Conservation (phyloP, 2,329 filamentous ascomycete species). For the Penicillium sp. region DNA sequence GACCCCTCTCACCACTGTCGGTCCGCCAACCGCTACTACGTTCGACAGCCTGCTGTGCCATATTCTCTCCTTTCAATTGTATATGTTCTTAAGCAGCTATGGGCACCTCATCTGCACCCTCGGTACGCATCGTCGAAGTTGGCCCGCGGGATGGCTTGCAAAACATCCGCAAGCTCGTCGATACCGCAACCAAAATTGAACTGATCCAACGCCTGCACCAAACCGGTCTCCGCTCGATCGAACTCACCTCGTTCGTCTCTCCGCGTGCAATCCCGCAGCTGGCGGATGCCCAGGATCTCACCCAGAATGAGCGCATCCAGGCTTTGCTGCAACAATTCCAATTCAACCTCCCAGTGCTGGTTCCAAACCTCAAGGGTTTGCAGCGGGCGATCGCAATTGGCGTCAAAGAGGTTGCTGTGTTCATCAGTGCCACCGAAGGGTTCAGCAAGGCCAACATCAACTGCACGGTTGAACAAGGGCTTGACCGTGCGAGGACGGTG, state of each 20-base stretch:
- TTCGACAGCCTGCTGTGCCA: background rate
- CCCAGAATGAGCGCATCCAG: slow-evolving; percentile 22
- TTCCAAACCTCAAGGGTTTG: slow-evolving; percentile 48
- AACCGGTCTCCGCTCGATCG: slow-evolving; percentile 74
- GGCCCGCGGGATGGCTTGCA: slow-evolving; percentile 86
- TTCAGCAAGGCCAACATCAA: slow-evolving; percentile 51
- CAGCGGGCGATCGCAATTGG: slow-evolving; percentile 61
- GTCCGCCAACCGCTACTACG: background rate
- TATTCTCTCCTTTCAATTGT: background rate
- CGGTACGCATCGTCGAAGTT: slow-evolving; percentile 74
- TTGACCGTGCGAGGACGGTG: slow-evolving; percentile 41
- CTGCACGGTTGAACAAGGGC: slow-evolving; percentile 44
- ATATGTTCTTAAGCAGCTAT: background rate
- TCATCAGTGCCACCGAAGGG: slow-evolving; percentile 48
- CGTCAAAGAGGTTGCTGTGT: slow-evolving; percentile 47
- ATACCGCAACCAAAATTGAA: slow-evolving; percentile 75
- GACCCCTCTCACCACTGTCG: background rate
- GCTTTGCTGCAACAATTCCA: slow-evolving; percentile 59
- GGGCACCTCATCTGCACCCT: background rate
- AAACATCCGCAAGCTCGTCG: slow-evolving; percentile 76
- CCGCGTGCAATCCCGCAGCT: slow-evolving; percentile 87
- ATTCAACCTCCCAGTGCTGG: slow-evolving; percentile 44
- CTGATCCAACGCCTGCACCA: slow-evolving; percentile 71
- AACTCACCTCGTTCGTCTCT: slow-evolving; percentile 81
- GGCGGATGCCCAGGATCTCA: slow-evolving; percentile 37